Base-by-base conservation (phyloP, 768 basidiomycete genomes). In the Russula emetica region DNA sequence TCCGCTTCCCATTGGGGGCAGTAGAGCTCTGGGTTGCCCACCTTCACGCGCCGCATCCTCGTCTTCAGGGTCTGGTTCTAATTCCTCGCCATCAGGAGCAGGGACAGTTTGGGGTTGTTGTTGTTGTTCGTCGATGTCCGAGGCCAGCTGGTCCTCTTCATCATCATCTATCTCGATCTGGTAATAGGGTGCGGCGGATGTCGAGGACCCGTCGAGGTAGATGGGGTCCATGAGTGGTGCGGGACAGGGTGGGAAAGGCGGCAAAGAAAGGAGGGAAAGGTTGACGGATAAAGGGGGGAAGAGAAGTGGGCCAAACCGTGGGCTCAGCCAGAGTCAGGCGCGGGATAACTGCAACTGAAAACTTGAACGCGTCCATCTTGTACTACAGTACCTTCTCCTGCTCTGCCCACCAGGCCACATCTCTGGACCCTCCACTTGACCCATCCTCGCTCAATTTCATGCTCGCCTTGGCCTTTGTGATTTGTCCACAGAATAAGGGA, bases 61-160 rank as follows among this genome's bases (percentile, higher is more conserved):
- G 11, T 69, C 68, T 4, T 67, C 68, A 14, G 44, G 66, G 34
- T 69, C 68, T 16, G 66, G 62, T 58, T 69, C 68, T 42, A 69
- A 13, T 34, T 69, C 66, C 53, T 69, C 66, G 36, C 68, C 68
- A 55, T 62, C 57, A 38, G 58, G 51, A 45, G 55, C 47, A 13
- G n/a, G 55, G 32, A 5, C 4, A 3, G 20, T 38, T 22, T 59
- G 49, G 34, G 56, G 49, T 20, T 38, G 52, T 36, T 53, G 49
- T 20, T 38, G 52, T 36, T 53, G 52, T 55, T 66, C 66, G n/a
- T 68, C 67, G 5, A 51, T 18, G 58, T 68, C 67, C 14, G 67
- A 68, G 38, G 49, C 62, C 13, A 69, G 66, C 42, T 69, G 66
- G 66, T 69, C 68, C 58, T 69, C 68, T 28, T 69, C 66, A 30